Evolutionary conservation across 306 rosid genomes (phyloP).

Genomic region (Vigna trinervia): DNA sequence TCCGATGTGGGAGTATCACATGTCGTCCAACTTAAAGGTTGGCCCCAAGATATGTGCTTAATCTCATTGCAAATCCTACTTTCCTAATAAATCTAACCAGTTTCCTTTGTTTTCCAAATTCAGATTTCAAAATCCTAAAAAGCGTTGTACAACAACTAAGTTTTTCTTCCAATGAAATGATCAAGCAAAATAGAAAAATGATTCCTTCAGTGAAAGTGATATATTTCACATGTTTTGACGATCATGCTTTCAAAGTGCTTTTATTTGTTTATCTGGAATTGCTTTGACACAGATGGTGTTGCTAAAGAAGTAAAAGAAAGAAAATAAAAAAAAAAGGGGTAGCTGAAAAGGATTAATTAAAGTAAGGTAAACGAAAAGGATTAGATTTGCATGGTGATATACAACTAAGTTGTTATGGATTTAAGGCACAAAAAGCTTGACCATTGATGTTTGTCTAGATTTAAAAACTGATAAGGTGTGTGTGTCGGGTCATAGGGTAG

Average conservation of each 20-base stretch:
- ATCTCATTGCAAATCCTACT: slow-evolving; percentile 30
- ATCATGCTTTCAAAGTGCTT: slow-evolving; percentile 25
- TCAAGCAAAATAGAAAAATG: slow-evolving; percentile 38
- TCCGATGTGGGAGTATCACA: slow-evolving; percentile 25
- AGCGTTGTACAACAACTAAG: slow-evolving; percentile 1
- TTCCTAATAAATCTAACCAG: slow-evolving; percentile 27
- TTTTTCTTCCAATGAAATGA: slow-evolving; percentile 41
- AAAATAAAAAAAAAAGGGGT: background rate
- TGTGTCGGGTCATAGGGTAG: slow-evolving; percentile 52
- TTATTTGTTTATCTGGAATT: slow-evolving; percentile 19
- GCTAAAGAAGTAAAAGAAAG: background rate
- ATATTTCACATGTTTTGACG: slow-evolving; percentile 33
- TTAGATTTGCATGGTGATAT: slow-evolving; percentile 49
- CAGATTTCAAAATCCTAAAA: slow-evolving; percentile 42
- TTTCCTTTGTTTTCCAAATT: slow-evolving; percentile 38
- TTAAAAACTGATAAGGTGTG: slow-evolving; percentile 28
- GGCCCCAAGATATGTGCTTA: slow-evolving; percentile 32
- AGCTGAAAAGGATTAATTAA: slow-evolving; percentile 3
- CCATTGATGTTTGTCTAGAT: slow-evolving; percentile 28
- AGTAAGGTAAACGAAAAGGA: too few relatives aligned
- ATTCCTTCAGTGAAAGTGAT: slow-evolving; percentile 44
- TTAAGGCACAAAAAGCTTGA: slow-evolving; percentile 48
- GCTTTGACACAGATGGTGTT: background rate
- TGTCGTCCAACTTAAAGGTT: slow-evolving; percentile 17
- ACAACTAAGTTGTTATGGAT: slow-evolving; percentile 48